phyloP scores from a whole-genome alignment of 2,329 filamentous ascomycete genomes.

The Botryotinia calthae region DNA sequence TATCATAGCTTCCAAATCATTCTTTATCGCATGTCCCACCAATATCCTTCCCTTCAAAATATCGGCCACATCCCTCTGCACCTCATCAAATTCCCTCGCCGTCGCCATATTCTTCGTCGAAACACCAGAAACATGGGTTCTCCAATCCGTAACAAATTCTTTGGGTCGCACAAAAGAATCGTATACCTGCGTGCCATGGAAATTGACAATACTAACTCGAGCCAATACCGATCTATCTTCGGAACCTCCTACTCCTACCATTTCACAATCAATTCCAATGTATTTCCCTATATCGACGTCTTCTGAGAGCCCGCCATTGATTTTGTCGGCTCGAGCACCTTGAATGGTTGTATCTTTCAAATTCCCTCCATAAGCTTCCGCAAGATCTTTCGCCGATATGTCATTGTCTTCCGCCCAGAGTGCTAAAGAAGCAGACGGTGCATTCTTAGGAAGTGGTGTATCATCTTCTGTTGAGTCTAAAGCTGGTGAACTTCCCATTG shows the following conservation, averaged over 20 bases:
- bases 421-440: constrained; percentile 53
- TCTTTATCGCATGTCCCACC: constrained; percentile 79
- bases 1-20: constrained; percentile 71
- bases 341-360: constrained; percentile 49
- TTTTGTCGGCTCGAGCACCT: constrained; percentile 47
- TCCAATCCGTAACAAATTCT: constrained; percentile 82
- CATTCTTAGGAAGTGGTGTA: constrained; percentile 33
- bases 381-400: constrained; percentile 58
- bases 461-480: constrained; percentile 36
- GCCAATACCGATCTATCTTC: constrained; percentile 74
- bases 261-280: constrained; percentile 92
- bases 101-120: constrained; percentile 67
- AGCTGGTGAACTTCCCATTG: constrained; percentile 50
- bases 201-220: constrained; percentile 87
- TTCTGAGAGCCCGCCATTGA: constrained; percentile 62
- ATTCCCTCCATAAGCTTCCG: constrained; percentile 60
- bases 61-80: constrained; percentile 67
- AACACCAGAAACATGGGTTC: constrained; percentile 83
- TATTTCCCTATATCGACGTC: constrained; percentile 80
- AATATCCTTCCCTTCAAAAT: constrained; percentile 71
- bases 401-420: constrained; percentile 61
- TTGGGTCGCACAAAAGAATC: constrained; percentile 85
- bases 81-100: constrained; percentile 70
- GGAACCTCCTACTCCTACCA: constrained; percentile 82
- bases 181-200: constrained; percentile 88